These are phyloP conservation scores for Penicillium ucsense DNA, from an alignment of 495 filamentous ascomycete species.

Conservation along the genomic window DNA sequence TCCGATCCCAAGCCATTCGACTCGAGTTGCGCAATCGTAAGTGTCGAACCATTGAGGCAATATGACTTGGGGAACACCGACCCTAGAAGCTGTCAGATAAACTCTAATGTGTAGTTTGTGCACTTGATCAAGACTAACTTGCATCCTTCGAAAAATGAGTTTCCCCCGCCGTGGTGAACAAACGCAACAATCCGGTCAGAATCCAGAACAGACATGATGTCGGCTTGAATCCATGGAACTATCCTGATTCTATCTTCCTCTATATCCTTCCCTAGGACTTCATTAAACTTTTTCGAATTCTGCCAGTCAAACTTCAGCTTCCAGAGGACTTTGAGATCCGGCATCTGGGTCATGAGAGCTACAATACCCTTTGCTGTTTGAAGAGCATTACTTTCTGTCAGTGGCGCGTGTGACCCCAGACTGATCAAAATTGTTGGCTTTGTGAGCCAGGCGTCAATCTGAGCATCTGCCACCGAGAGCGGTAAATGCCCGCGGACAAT, in stretches of 20 bases:
- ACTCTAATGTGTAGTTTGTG: no score
- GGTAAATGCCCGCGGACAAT: conserved; percentile 27
- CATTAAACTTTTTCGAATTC: conserved; percentile 5
- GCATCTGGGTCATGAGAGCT: conserved; percentile 16
- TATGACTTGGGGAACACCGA: conserved; percentile 40
- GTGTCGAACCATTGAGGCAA: conserved; percentile 43
- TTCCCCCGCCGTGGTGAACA: conserved; percentile 45
- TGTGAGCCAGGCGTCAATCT: conserved; percentile 36
- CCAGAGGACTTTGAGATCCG: conserved; percentile 37
- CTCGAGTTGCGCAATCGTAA: conserved; percentile 38
- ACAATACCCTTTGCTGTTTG: conserved; percentile 29
- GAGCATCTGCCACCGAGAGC: conserved; percentile 27
- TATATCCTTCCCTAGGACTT: conserved; percentile 8
- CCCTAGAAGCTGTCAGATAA: conserved; percentile 13
- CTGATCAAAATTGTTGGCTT: conserved; percentile 41
- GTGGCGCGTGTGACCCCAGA: conserved; percentile 35
- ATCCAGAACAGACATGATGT: conserved; percentile 37
- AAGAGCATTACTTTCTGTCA: conserved; percentile 23
- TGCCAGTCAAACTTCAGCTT: conserved; percentile 30
- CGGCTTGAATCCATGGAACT: conserved; percentile 36
- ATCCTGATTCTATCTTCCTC: conserved; percentile 16
- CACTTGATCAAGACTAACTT: conserved; percentile 23
- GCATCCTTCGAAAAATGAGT: conserved; percentile 44
- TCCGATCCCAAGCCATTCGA: conserved; percentile 40
- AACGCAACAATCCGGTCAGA: conserved; percentile 36